Evolutionary conservation across 2,329 filamentous ascomycete genomes (phyloP), one percentile per base, ranked within the genome.

Genomic region (Rhexocercosporidium sp.): DNA sequence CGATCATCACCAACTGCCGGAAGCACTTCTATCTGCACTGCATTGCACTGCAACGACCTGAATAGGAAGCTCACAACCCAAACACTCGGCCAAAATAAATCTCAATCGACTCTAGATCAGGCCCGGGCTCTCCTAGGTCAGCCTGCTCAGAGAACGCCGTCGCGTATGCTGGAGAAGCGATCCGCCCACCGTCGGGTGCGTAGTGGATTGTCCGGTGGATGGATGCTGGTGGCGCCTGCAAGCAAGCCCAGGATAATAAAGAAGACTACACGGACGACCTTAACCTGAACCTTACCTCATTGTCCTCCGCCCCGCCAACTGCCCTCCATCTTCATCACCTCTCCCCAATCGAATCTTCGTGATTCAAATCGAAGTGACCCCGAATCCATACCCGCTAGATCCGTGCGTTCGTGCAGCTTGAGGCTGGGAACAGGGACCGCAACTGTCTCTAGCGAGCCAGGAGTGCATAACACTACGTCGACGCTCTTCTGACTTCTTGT

Each of bases 1-100:
- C 16, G 51, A 54, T 34, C 27, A 31, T 54, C 29, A 31, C 6
- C 31, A 66, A 67, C 59, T 70, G 66, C 68, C 68, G 66, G 39
- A 37, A 29, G 25, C 57, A 14, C 54, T 49, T n/a, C 44, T 20
- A 3, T 47, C 44, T 47, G 20, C 16, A n/a, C 47, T 11, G n/a
- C 11, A 25, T 8, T 12, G 14, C 49, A 34, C n/a, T 56, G 18
- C 29, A 22, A 37, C 29, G 37, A n/a, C 68, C 64, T 56, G 49
- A 70, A 70, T 66, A 68, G 68, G 68, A 68, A 68, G 68, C 64
- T 70, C 64, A 60, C n/a, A 64, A 25, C 27, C 14, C 46, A 44
- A 22, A 59, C 37, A 54, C 49, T 57, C 29, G 29, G 14, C 29
- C 9, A 57, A 12, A 29, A 47, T 31, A 60, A 12, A 16, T 62